Base-by-base conservation (phyloP, 2,329 filamentous ascomycete species). In the Escovopsis sp. region DNA sequence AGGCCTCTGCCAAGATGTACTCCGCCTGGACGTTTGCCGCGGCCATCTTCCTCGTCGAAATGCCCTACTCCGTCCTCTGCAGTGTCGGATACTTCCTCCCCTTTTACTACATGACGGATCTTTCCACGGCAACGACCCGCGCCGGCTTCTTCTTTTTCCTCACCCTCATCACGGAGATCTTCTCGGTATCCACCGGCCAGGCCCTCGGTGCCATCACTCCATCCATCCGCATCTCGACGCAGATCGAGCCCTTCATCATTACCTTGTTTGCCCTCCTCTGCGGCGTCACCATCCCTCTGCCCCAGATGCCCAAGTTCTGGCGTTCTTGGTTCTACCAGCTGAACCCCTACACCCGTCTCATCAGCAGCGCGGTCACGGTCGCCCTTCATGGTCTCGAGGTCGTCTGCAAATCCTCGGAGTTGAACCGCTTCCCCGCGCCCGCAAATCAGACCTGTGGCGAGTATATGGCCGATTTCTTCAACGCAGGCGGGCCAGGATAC, bases 121-220 rank as follows among this genome's bases (percentile, higher is more conserved):
- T 93, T 52, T 71, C 78, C 45, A 49, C 55, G 3, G 67, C 67
- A 0, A 57, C 73, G 1, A 68, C 64, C 2, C 72, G 82, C 4
- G 82, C 85, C 0, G 86, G 85, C 0, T 90, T 87, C 56, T 82
- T 88, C 52, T 92, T 92, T 67, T 64, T 93, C 51, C 84, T 92
- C 60, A 60, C 92, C 4, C 66, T 93, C 36, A 68, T 88, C 47
- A 88, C 82, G 0, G 85, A 93, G 53, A 54, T 92, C 33, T 93
- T 94, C 60, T 76, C 80, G 8, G 79, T 92, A 27, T 85, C 82
- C 0, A 62, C 93, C 2, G 85, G 70, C 3, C 86, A 88, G 51
- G 72, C 72, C 38, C 67, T 93, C 4, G 77, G 82, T 0, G 76
- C 86, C 0, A 58, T 88, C 37, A 90, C 84, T 0, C 83, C 86